These are phyloP conservation scores for Plectranthus barbatus DNA, from an alignment of 257 asterid genomes.

Conservation along the genomic window DNA sequence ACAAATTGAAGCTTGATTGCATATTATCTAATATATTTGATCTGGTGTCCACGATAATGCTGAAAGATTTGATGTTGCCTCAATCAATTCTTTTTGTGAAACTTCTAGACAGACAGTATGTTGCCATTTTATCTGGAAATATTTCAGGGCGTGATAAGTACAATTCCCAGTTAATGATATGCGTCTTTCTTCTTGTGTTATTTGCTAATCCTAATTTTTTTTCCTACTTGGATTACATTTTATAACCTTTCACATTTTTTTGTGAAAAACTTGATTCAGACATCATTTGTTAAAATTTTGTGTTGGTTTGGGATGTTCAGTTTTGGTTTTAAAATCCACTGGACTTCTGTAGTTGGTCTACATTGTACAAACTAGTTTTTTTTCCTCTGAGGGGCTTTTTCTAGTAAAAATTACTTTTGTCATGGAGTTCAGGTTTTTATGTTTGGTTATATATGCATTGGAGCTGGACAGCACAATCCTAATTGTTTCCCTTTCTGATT, in stretches of 20 bases:
- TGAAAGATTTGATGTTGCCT: conserved; percentile 3
- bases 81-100: neutral
- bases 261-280: neutral
- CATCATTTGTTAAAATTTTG: neutral
- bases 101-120: neutral
- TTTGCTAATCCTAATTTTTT: neutral
- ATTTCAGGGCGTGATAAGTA: neutral
- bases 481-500: neutral
- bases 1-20: conserved; percentile 3
- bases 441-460: neutral
- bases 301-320: neutral
- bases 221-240: neutral
- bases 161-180: neutral
- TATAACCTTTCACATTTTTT: neutral
- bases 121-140: neutral
- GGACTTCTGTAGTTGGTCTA: neutral
- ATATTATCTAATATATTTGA: too few species aligned
- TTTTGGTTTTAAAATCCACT: conserved; percentile 1
- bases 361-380: neutral
- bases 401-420: neutral
- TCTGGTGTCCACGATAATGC: too few species aligned
- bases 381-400: neutral
- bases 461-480: neutral
- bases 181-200: neutral
- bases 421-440: neutral